Conservation (phyloP, 2,329 filamentous ascomycete genomes). For the Diaporthe sp. region DNA sequence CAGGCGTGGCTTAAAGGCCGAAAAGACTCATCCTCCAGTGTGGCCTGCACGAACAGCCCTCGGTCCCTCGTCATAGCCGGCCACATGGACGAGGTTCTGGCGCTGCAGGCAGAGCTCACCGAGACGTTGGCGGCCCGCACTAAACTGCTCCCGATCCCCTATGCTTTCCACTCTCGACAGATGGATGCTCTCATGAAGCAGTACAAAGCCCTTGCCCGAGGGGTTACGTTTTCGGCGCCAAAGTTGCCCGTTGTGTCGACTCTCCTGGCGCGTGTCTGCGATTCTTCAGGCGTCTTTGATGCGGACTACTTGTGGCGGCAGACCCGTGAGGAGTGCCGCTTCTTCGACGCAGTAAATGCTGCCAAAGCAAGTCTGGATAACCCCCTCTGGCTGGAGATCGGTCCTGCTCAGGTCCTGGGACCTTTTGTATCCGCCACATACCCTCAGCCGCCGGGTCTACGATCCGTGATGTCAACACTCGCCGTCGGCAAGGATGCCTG, state of each 20-base stretch:
- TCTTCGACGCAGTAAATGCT: constrained; percentile 35
- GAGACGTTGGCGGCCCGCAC: neutral
- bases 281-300: constrained; percentile 48
- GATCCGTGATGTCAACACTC: neutral
- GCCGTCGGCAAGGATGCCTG: neutral
- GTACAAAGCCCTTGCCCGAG: neutral
- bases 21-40: neutral
- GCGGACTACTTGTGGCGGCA: constrained; percentile 51
- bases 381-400: constrained; percentile 6
- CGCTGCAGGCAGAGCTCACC: neutral
- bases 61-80: neutral
- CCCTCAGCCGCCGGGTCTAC: neutral
- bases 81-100: neutral
- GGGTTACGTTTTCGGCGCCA: neutral
- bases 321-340: constrained; percentile 55
- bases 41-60: constrained; percentile 17
- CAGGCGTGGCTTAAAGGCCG: too few species aligned
- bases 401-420: neutral
- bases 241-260: constrained; percentile 38
- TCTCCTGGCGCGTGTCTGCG: constrained; percentile 44
- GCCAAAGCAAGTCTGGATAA: neutral
- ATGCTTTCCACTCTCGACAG: constrained; percentile 13
- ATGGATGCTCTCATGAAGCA: neutral
- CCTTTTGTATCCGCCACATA: neutral
- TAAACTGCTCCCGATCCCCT: neutral